A percentile compares a stretch with the other conserved stretches of the same genome.
Evolutionary conservation across 306 rosid species (phyloP).

Genomic region (Vigna hirtella): DNA sequence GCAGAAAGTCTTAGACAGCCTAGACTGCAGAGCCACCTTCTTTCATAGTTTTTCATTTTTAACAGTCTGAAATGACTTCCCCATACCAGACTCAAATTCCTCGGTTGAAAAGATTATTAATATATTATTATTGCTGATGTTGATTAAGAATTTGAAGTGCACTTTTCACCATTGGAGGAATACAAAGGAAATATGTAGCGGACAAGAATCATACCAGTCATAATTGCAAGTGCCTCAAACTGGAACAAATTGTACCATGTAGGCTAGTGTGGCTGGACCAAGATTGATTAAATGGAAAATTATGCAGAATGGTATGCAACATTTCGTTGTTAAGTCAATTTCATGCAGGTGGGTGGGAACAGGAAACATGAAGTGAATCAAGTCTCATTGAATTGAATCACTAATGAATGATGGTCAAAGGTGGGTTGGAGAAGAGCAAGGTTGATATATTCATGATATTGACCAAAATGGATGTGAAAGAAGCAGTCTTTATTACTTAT

Average conservation of each 20-base stretch:
- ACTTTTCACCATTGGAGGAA: neutral
- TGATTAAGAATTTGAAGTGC: neutral
- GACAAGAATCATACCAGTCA: neutral
- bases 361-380: constrained; percentile 28
- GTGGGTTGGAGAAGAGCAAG: neutral
- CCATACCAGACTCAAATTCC: constrained; percentile 13
- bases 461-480: neutral
- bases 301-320: constrained; percentile 30
- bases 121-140: neutral
- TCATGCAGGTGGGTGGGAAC: constrained; percentile 43
- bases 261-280: neutral
- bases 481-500: neutral
- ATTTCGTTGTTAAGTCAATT: constrained; percentile 35
- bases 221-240: constrained; percentile 8
- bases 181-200: neutral
- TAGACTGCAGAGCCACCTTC: constrained; percentile 43
- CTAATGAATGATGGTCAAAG: constrained; percentile 28
- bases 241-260: neutral
- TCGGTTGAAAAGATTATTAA: neutral
- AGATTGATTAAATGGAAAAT: neutral
- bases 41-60: constrained; percentile 10
- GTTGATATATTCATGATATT: constrained; percentile 23
- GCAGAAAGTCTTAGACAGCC: constrained; percentile 6
- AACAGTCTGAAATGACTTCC: constrained; percentile 26
- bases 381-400: constrained; percentile 16